phyloP scores from a whole-genome alignment of 495 filamentous ascomycete genomes.

The Penicillium canescens region DNA sequence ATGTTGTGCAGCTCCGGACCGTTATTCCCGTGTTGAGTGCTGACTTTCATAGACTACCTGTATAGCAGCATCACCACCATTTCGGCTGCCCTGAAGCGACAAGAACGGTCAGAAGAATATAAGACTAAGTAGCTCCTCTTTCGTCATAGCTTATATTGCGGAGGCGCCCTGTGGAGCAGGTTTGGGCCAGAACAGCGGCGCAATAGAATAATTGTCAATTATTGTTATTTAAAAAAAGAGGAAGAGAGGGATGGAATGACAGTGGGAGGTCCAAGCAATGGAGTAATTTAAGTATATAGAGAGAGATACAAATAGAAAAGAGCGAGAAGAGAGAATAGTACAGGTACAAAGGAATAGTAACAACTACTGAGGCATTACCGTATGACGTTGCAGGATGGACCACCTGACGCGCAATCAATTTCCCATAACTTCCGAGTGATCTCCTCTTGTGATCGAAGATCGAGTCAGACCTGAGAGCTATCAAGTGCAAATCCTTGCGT shows the following conservation, averaged over 20 bases:
- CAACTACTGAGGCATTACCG: background rate
- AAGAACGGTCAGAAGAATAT: slow-evolving; percentile 36
- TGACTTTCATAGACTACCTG: slow-evolving; percentile 48
- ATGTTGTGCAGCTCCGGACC: slow-evolving; percentile 23
- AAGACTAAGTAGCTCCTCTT: slow-evolving; percentile 37
- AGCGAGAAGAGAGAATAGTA: too few species aligned
- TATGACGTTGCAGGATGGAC: slow-evolving; percentile 4
- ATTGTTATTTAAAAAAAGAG: too few species aligned
- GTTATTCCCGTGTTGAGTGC: slow-evolving; percentile 1
- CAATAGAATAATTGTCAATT: background rate
- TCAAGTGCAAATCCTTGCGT: too few species aligned
- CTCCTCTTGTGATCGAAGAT: background rate
- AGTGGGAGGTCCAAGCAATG: background rate
- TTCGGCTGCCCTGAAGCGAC: slow-evolving; percentile 44
- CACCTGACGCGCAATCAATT: slow-evolving; percentile 5
- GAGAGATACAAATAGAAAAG: background rate
- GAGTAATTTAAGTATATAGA: background rate
- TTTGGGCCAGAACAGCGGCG: slow-evolving; percentile 5
- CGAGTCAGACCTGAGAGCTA: background rate
- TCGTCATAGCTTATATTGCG: slow-evolving; percentile 23
- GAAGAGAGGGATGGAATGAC: background rate
- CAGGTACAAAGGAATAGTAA: too few species aligned
- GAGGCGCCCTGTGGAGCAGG: slow-evolving; percentile 11
- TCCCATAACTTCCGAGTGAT: background rate
- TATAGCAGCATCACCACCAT: slow-evolving; percentile 48